Conservation (phyloP, 176 grass and related monocot species). For the Sorghum bicolor region Sorghum_bicolor_NCBIv3 NC_012872.2:3461001-3461500, state of each 20-base stretch:
- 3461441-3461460: slow-evolving; percentile 60
- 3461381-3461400: not conserved
- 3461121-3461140: slow-evolving; percentile 93
- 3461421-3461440: slow-evolving; percentile 6
- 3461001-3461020: not conserved
- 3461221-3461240: slow-evolving; percentile 98
- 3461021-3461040: not conserved
- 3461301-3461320: slow-evolving; percentile 8
- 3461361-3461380: slow-evolving; percentile 8
- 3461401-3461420: not conserved
- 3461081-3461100: slow-evolving; percentile 83
- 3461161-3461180: slow-evolving; percentile 96
- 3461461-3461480: slow-evolving; percentile 83
- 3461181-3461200: slow-evolving; percentile 99
- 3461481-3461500: slow-evolving; percentile 91
- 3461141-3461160: slow-evolving; percentile 98
- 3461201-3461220: slow-evolving; percentile 98
- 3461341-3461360: not conserved
- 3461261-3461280: not conserved
- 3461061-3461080: slow-evolving; percentile 78
- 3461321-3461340: slow-evolving; percentile 26
- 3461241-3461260: slow-evolving; percentile 54
- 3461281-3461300: slow-evolving; percentile 16
- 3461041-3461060: slow-evolving; percentile 30
- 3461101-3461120: slow-evolving; percentile 90